Conservation (phyloP, 2,329 filamentous ascomycete genomes). For the Sporothrix brasiliensis region DNA sequence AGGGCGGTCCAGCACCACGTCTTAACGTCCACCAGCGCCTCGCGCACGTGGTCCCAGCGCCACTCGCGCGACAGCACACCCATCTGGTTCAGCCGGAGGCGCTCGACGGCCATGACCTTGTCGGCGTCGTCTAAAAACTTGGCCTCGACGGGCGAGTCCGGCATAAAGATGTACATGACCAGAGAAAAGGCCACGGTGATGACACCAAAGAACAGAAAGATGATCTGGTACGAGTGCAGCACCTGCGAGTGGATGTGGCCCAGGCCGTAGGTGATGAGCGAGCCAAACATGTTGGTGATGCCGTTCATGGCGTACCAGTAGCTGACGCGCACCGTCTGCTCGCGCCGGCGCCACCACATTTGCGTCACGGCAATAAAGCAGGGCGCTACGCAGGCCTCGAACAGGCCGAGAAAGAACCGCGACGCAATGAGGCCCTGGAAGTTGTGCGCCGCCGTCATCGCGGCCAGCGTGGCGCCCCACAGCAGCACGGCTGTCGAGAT, state of each 20-base stretch:
- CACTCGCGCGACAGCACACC: conserved; percentile 57
- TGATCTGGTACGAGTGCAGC: conserved; percentile 50
- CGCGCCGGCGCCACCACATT: conserved; percentile 64
- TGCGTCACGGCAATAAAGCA: conserved; percentile 61
- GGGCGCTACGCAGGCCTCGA: conserved; percentile 48
- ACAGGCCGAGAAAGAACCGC: conserved; percentile 48
- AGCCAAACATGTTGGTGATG: conserved; percentile 60
- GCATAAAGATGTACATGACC: conserved; percentile 53
- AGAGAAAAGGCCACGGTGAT: conserved; percentile 53
- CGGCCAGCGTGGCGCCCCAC: conserved; percentile 38
- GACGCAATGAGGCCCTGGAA: conserved; percentile 44
- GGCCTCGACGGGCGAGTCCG: conserved; percentile 54
- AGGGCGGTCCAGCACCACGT: conserved; percentile 62
- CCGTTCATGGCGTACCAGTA: conserved; percentile 66
- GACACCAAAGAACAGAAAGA: conserved; percentile 58
- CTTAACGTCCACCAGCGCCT: conserved; percentile 60
- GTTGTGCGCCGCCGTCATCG: conserved; percentile 40
- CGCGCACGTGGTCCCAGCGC: conserved; percentile 55
- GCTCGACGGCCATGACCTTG: conserved; percentile 57
- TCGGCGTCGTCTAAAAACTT: conserved; percentile 56
- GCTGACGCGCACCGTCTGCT: conserved; percentile 60
- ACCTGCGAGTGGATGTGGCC: conserved; percentile 56
- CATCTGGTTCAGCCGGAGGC: conserved; percentile 58
- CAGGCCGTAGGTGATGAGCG: conserved; percentile 60
- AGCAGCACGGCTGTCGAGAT: conserved; percentile 37